Base-by-base conservation (phyloP, 495 filamentous ascomycete genomes). In the Glarea lozoyensis region DNA sequence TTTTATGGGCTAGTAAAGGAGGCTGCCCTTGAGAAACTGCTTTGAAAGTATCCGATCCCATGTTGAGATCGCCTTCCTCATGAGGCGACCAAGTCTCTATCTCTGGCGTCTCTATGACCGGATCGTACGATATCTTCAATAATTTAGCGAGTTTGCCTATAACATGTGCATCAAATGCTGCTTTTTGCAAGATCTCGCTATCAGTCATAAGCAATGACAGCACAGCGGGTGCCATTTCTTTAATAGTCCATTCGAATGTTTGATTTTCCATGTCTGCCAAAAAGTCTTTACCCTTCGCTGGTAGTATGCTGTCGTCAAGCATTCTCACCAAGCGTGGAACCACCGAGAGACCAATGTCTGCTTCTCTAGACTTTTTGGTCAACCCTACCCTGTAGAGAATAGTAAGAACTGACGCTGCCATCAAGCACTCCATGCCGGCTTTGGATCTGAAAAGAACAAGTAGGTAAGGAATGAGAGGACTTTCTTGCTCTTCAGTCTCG, bases 391-490 rank as follows among this genome's bases (percentile, higher is more conserved):
- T 78, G 58, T 80, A 86, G 5, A 93, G 65, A n/a, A 77, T 78
- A 2, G 84, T 79, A 27, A 95, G 67, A 2, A 95, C 66, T 31
- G 79, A 81, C 13, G 82, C 77, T n/a, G 93, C 84, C 72, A 82
- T 81, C 38, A 95, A 61, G 19, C 86, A 75, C 22, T 76, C 72
- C 52, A 81, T 65, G 6, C 78, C 80, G 33, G 61, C 62, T 37
- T 76, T 72, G 10, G 74, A 73, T 49, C 86, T 72, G 19, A 82
- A 70, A 11, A 86, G 57, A 41, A 76, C 68, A 20, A 96, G 73
- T 10, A 98, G 76, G 84, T 88, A 96, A 10, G 81, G 78, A 30
- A 94, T 73, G 10, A 97, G 60, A 15, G 82, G 75, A 45, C 77
- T 93, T 50, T 94, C 90, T 12, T 79, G 73, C 6, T 87, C 79